Evolutionary conservation across 495 filamentous ascomycete species (phyloP).

Genomic region (Penicillium goetzii): DNA sequence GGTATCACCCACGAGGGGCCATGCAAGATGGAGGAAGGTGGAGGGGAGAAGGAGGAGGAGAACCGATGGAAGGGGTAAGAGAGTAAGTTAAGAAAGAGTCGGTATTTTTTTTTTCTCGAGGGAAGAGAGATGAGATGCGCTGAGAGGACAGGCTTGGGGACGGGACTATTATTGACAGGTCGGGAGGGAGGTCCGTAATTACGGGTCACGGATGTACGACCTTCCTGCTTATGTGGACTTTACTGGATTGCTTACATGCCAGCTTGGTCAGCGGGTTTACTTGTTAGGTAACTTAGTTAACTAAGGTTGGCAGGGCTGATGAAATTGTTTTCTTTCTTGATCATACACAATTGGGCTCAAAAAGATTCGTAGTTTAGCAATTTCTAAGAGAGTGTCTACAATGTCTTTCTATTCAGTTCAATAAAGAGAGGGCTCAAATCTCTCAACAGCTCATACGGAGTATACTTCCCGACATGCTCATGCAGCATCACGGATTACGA

Average conservation of each 20-base stretch:
- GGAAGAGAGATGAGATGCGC: conserved; percentile 22
- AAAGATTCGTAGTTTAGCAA: neutral
- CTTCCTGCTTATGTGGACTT: conserved; percentile 5
- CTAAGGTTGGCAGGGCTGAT: too few species aligned
- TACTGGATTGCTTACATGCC: conserved; percentile 9
- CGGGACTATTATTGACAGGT: conserved; percentile 12
- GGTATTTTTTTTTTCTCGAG: conserved; percentile 18
- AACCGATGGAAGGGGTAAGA: conserved; percentile 2
- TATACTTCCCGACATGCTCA: neutral
- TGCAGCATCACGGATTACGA: conserved; percentile 5
- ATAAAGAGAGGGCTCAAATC: neutral
- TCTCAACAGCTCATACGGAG: too few species aligned
- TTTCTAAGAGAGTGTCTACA: neutral
- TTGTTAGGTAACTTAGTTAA: too few species aligned
- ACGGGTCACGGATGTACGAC: conserved; percentile 9
- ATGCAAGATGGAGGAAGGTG: conserved; percentile 11
- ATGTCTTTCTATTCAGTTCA: too few species aligned
- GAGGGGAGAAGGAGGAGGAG: conserved; percentile 11
- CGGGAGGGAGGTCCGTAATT: conserved; percentile 19
- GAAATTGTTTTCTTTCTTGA: neutral
- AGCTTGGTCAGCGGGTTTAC: conserved; percentile 17
- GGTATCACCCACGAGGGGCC: conserved; percentile 13
- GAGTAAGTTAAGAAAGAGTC: conserved; percentile 7
- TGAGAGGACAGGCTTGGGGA: conserved; percentile 11
- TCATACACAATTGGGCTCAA: neutral